phyloP scores from a whole-genome alignment of 495 filamentous ascomycete species.

The Aspergillus biplanus region DNA sequence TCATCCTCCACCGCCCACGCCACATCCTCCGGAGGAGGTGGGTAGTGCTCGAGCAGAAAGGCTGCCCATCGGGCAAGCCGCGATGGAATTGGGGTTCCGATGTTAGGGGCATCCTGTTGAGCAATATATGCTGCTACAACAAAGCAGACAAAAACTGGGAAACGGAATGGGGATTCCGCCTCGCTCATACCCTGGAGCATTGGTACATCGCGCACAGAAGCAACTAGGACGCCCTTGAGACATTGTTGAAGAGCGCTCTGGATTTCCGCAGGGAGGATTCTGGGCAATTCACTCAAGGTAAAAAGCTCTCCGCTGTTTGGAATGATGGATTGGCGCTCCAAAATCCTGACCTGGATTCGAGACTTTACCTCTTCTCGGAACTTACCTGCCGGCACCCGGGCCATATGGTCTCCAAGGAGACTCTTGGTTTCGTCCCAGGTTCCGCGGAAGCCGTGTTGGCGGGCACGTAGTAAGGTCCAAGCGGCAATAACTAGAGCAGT shows the following conservation, averaged over 20 bases:
- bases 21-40: conserved; percentile 32
- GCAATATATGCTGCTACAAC: conserved; percentile 23
- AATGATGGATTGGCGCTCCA: conserved; percentile 43
- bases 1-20: conserved; percentile 35
- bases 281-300: conserved; percentile 36
- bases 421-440: conserved; percentile 40
- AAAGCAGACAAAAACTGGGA: conserved; percentile 34
- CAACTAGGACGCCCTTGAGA: conserved; percentile 29
- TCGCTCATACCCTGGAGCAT: conserved; percentile 21
- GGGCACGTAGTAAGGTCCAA: conserved; percentile 43
- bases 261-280: conserved; percentile 37
- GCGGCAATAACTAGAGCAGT: conserved; percentile 46
- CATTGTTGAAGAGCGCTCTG: conserved; percentile 30
- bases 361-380: conserved; percentile 37
- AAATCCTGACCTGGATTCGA: conserved; percentile 38
- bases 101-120: conserved; percentile 8
- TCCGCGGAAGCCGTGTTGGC: conserved; percentile 32
- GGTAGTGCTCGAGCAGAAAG: conserved; percentile 44
- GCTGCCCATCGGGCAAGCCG: conserved; percentile 41
- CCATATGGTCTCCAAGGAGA: conserved; percentile 37
- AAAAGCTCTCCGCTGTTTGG: conserved; percentile 44
- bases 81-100: conserved; percentile 28
- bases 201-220: conserved; percentile 27
- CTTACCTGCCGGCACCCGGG: conserved; percentile 34
- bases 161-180: conserved; percentile 29